Base-by-base conservation (phyloP, 257 asterid genomes). In the Gynochthodes officinalis region DNA sequence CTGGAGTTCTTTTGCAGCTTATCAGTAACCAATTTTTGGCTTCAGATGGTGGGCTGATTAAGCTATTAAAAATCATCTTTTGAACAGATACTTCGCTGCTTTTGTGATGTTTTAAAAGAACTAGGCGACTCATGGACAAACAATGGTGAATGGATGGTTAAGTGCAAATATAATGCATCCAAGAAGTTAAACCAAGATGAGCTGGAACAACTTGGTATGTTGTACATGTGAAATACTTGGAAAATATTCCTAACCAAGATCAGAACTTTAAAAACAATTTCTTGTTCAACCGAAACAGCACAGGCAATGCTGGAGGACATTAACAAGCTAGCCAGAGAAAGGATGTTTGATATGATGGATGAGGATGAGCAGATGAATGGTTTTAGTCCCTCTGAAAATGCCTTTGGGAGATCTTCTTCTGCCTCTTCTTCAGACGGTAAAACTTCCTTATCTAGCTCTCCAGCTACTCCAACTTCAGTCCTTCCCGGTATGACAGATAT, bases 381-480 rank as follows among this genome's bases (percentile, higher is more conserved):
- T 37, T 77, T 71, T 3, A 79, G 83, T 64, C 87, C 91, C 65
- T 64, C 79, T 30, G 71, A 84, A 39, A 82, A 58, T 71, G 83
- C 91, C 48, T 89, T 85, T 69, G 85, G 83, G 44, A 85, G 82
- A 75, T 79, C 85, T 18, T 64, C 79, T 52, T 85, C 84, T 0
- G 88, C 78, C n/a, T 80, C 90, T 25, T 77, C 70, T 67, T 82
- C 86, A 19, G 92, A 86, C 13, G 75, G 76, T 35, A 76, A 83
- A 40, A 64, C 67, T 28, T 84, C 91, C 6, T 27, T 71, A 73
- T 65, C 85, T 33, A 73, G 86, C 50, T 87, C 96, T 52, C 98
- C 99, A 2, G 81, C 75, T 11, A 94, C 99, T 61, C 99, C 98
- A 48, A 91, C 96, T 66, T 94, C 99, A 1, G 97, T 94, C 72